Evolutionary conservation across 2,329 filamentous ascomycete genomes (phyloP).

Genomic region (Arthrobotrys conoides): DNA sequence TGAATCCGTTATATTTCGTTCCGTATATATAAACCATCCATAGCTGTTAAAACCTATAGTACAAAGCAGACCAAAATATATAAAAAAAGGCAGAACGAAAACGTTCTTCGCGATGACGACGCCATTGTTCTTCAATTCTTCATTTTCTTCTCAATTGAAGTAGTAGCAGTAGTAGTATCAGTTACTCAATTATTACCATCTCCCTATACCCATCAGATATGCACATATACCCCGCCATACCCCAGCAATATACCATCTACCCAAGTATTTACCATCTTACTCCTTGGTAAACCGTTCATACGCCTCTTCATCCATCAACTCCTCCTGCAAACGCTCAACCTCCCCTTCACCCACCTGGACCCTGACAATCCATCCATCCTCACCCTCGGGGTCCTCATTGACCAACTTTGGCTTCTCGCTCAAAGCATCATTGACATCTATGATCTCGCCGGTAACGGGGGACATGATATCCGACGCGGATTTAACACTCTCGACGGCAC

Average conservation of each 20-base stretch:
- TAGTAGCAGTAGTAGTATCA: not conserved
- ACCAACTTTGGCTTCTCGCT: conserved; percentile 89
- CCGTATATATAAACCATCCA: conserved; percentile 26
- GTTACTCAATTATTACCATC: not conserved
- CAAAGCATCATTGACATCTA: conserved; percentile 79
- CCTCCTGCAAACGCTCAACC: conserved; percentile 76
- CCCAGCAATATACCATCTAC: conserved; percentile 67
- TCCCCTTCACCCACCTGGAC: conserved; percentile 79
- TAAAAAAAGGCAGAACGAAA: not conserved
- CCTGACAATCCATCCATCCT: conserved; percentile 93
- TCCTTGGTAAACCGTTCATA: conserved; percentile 80
- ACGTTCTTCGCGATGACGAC: conserved; percentile 14
- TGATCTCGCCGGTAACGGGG: conserved; percentile 83
- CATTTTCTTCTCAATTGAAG: not conserved
- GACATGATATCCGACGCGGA: conserved; percentile 97
- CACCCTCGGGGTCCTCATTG: conserved; percentile 89
- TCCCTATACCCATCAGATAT: too few species aligned
- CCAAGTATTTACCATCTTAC: too few species aligned
- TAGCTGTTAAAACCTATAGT: conserved; percentile 47
- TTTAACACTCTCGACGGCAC: conserved; percentile 98
- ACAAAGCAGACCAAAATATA: conserved; percentile 9
- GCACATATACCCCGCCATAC: not conserved
- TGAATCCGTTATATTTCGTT: conserved; percentile 40
- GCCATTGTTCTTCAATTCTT: not conserved
- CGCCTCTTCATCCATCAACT: conserved; percentile 80